Evolutionary conservation across 306 rosid genomes (phyloP), one percentile per base, ranked within the genome.

Genomic region (Ormosia semicastrata): DNA sequence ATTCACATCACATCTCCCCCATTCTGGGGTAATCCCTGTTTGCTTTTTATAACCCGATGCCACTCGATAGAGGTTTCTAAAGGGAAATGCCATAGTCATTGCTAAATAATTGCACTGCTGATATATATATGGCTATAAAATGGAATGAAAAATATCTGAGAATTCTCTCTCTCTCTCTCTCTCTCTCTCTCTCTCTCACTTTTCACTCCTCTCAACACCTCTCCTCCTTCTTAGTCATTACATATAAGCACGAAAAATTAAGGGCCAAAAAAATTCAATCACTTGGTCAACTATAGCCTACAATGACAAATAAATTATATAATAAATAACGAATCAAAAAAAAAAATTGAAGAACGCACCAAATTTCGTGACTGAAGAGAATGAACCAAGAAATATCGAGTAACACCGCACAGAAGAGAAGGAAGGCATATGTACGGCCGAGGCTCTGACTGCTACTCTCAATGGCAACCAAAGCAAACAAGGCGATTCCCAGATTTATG

Each of bases 401-500:
- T 81, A 91, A 81, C 1, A 95, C 50, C 0, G 95, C 83, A 82
- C 91, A 91, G 68, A 93, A 80, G 58, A 95, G 98, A 47, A 95
- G 99, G 63, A 90, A 91, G 5, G 97, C 98, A 77, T 95, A 95
- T n/a, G 97, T 91, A 2, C 98, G 97, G 72, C 98, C 98, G 3
- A 95, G 97, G 65, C 90, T 90, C 88, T 95, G 99, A 66, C 98
- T 95, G 81, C 98, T 95, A 83, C 99, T 95, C 86, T 95, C 98
- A 29, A 93, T 93, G 69, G 99, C 99, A 30, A 95, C 97, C 77
- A 95, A 89, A 62, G 99, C 99, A 77, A 95, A 95, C 82, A 95
- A 88, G 11, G 98, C 84, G 17, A 95, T 88, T 49, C 89, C 91
- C 50, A 95, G 87, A 90, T 95, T 92, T 37, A 93, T 77, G 37